phyloP scores from a whole-genome alignment of 768 basidiomycete genomes.

The Leucocoprinus sp. region DNA sequence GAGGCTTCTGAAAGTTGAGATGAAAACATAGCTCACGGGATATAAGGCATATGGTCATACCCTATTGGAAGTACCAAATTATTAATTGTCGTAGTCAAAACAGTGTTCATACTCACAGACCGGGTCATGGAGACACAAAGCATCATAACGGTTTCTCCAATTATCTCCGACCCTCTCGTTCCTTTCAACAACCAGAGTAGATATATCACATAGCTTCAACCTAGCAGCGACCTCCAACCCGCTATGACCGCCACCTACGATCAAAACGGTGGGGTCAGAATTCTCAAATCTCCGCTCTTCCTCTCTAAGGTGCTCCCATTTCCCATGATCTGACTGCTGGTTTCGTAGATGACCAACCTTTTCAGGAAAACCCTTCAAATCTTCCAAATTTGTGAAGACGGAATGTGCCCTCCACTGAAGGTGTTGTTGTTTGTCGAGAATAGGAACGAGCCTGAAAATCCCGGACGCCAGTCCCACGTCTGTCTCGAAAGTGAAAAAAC shows the following conservation, averaged over 20 bases:
- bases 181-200: constrained; percentile 48
- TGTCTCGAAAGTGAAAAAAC: constrained; percentile 39
- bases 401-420: constrained; percentile 43
- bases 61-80: constrained; percentile 20
- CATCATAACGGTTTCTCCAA: constrained; percentile 55
- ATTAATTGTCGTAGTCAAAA: not conserved
- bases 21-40: constrained; percentile 9
- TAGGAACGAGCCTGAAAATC: constrained; percentile 38
- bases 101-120: constrained; percentile 36
- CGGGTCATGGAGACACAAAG: constrained; percentile 46
- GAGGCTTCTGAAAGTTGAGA: not conserved
- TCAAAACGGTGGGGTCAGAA: constrained; percentile 41
- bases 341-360: constrained; percentile 33
- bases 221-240: constrained; percentile 57
- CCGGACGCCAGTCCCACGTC: constrained; percentile 34
- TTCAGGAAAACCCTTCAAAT: constrained; percentile 37
- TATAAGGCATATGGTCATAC: constrained; percentile 16
- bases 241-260: constrained; percentile 56
- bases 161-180: constrained; percentile 49
- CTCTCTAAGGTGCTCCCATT: constrained; percentile 37
- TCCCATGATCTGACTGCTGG: constrained; percentile 34
- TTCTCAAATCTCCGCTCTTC: constrained; percentile 35
- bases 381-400: constrained; percentile 42
- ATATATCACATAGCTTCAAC: constrained; percentile 45
- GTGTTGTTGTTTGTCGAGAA: not conserved